Conservation (phyloP, 345 rosid genomes). For the Gossypium stocksii region DNA sequence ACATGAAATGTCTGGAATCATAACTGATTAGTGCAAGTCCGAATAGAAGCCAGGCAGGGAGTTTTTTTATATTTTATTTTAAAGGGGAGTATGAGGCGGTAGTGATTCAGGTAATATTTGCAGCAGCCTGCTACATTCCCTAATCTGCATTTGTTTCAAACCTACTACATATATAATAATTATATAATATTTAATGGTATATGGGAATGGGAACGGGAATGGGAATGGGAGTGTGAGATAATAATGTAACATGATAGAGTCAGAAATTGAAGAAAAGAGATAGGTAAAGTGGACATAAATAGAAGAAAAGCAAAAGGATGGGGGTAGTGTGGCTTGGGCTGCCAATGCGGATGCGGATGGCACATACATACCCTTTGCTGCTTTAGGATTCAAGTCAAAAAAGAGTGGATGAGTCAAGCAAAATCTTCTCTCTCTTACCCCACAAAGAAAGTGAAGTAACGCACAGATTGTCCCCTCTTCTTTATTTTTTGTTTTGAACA, state of each 20-base stretch:
- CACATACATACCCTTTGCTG: constrained; percentile 18
- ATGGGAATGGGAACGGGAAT: too few species aligned
- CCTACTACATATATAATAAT: too few species aligned
- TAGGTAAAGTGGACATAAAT: background rate
- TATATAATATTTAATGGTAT: too few species aligned
- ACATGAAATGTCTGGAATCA: background rate
- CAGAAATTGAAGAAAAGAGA: background rate
- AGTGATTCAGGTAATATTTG: too few species aligned
- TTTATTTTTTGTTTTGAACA: background rate
- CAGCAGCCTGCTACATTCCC: too few species aligned
- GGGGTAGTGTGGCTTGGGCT: background rate
- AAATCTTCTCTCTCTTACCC: constrained; percentile 40
- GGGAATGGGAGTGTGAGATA: too few species aligned
- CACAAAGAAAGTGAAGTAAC: constrained; percentile 69
- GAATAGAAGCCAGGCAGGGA: too few species aligned
- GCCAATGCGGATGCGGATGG: background rate
- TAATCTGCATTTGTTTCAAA: too few species aligned
- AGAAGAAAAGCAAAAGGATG: background rate
- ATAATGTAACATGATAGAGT: background rate
- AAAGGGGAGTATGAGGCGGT: too few species aligned
- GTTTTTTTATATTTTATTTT: too few species aligned
- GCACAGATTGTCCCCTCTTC: constrained; percentile 50
- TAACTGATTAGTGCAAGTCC: background rate
- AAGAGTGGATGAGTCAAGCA: constrained; percentile 47
- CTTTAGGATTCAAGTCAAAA: constrained; percentile 54